These are phyloP conservation scores for Epichloe sylvatica DNA, from an alignment of 2,329 filamentous ascomycete species.

Conservation along the genomic window DNA sequence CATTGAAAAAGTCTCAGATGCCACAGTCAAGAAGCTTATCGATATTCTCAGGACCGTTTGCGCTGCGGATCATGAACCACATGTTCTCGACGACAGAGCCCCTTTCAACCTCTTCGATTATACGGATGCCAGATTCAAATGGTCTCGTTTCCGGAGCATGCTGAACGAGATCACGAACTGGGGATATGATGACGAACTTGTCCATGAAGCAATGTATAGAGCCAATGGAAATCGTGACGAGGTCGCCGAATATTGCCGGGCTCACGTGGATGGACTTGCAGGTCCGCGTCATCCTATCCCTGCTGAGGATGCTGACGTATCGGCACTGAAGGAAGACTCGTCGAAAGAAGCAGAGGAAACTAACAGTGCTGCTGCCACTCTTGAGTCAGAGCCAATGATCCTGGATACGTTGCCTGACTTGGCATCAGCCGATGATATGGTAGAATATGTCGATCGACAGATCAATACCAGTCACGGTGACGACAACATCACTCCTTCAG, in stretches of 20 bases:
- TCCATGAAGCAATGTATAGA: constrained; percentile 67
- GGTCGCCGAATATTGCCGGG: constrained; percentile 62
- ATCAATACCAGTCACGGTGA: neutral
- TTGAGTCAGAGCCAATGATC: constrained; percentile 25
- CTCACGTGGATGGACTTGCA: constrained; percentile 42
- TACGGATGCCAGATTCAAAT: constrained; percentile 31
- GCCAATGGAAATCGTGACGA: constrained; percentile 51
- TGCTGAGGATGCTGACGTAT: constrained; percentile 35
- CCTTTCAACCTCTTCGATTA: constrained; percentile 30
- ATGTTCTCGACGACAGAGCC: constrained; percentile 39
- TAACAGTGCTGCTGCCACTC: constrained; percentile 10
- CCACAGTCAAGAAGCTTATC: constrained; percentile 65
- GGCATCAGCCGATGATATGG: constrained; percentile 2
- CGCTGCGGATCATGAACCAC: constrained; percentile 58
- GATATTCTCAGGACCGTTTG: constrained; percentile 71
- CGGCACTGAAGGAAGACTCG: constrained; percentile 17
- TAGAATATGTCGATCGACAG: constrained; percentile 3
- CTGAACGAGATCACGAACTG: constrained; percentile 20
- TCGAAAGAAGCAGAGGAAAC: constrained; percentile 11
- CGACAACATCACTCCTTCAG: neutral
- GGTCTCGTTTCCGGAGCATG: constrained; percentile 21
- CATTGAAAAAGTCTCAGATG: constrained; percentile 64
- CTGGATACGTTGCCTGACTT: constrained; percentile 19
- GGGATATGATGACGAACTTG: constrained; percentile 42
- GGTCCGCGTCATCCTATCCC: constrained; percentile 56